Percentiles rank a stretch among this genome's conserved stretches.
These are phyloP conservation scores for Phytophthora cactorum DNA, from an alignment of 352 stramenopile genomes.

Conservation along the genomic window DNA sequence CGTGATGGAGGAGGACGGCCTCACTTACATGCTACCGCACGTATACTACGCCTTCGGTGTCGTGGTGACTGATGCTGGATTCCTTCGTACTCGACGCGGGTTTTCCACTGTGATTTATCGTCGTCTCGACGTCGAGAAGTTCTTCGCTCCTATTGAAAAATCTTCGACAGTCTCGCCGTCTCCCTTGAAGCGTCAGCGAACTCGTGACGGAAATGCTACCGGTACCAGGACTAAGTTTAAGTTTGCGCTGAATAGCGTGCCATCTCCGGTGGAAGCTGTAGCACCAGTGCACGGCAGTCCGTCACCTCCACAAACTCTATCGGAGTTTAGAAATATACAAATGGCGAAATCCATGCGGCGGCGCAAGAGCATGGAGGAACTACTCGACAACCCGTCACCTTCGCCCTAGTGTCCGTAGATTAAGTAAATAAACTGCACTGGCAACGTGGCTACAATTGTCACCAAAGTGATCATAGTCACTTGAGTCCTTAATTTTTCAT, in stretches of 20 bases:
- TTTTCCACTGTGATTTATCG: slow-evolving; percentile 64
- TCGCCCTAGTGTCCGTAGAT: not conserved
- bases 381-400: slow-evolving; percentile 15
- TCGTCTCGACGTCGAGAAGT: slow-evolving; percentile 55
- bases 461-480: not conserved
- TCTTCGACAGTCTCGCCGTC: slow-evolving; percentile 10
- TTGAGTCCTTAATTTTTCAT: slow-evolving; percentile 10
- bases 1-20: slow-evolving; percentile 36
- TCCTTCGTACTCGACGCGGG: slow-evolving; percentile 54
- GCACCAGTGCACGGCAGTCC: slow-evolving; percentile 5
- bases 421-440: no score
- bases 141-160: slow-evolving; percentile 38
- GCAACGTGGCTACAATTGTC: not conserved
- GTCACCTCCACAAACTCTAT: slow-evolving; percentile 5
- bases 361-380: slow-evolving; percentile 62
- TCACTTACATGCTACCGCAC: slow-evolving; percentile 53
- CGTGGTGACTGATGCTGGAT: slow-evolving; percentile 44
- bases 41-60: slow-evolving; percentile 71
- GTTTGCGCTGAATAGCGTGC: slow-evolving; percentile 21
- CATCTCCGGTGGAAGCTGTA: slow-evolving; percentile 7
- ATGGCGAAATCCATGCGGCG: slow-evolving; percentile 53
- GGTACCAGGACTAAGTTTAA: slow-evolving; percentile 20
- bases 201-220: not conserved
- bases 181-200: slow-evolving; percentile 10
- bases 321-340: slow-evolving; percentile 1